Evolutionary conservation across 805 yeast species (phyloP), one percentile per base, ranked within the genome.

Genomic region (Nakazawaea laoshanensis): DNA sequence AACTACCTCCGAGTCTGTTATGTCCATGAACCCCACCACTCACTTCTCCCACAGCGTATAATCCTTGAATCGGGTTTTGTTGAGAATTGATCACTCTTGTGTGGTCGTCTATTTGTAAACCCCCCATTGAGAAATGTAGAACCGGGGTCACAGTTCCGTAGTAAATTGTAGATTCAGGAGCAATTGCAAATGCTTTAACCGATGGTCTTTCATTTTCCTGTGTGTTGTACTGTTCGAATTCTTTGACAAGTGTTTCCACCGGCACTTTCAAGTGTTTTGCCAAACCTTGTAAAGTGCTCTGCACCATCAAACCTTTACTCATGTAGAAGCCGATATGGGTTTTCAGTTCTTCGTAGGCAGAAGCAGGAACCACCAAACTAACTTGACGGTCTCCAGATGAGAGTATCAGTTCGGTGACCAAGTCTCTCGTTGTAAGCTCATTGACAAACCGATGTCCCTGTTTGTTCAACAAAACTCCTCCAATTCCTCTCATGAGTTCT

Each of bases 31-130:
- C 70, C 26, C 83, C 85, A 12, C 83, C 84, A 33, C 77, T 67
- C n/a, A 73, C 69, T 48, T 77, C 85, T 13, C 85, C 86, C n/a
- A 71, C 73, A 1, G 83, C 83, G 47, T 61, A 76, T 5, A 77
- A 45, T 9, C 77, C 75, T 2, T 52, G 43, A 2, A 68, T 53
- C 6, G 61, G 42, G 7, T 17, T 17, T 3, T 19, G 27, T 4
- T 27, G 5, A 8, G 20, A 15, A 12, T 19, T n/a, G 4, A 65
- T 30, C 2, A 71, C 73, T 36, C 64, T 64, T 1, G 70, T 55
- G 26, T 60, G 46, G 16, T 60, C 67, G 16, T 30, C 30, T 12
- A 36, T 36, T 19, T 27, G 13, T 20, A 36, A 22, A 4, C 39
- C 70, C 60, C 39, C 39, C 39, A 36, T 76, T 7, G 83, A 72